Conservation (phyloP, 1,284 basidiomycete species). For the Trametes hirsuta region DNA sequence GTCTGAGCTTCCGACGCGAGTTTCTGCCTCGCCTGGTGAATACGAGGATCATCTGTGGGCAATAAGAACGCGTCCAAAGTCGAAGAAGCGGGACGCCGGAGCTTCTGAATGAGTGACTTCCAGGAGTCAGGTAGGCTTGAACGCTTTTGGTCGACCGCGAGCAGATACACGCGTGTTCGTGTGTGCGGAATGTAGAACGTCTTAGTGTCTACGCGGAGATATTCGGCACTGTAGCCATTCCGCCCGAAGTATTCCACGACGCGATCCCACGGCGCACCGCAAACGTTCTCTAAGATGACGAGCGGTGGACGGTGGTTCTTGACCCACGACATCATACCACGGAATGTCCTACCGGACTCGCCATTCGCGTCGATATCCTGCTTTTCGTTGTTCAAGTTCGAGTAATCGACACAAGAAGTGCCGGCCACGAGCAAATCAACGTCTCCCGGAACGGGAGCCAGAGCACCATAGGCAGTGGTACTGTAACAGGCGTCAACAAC, state of each 20-base stretch:
- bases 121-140: conserved; percentile 72
- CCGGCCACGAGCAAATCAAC: conserved; percentile 92
- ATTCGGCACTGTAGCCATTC: conserved; percentile 79
- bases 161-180: conserved; percentile 85
- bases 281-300: conserved; percentile 95
- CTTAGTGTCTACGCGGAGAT: conserved; percentile 86
- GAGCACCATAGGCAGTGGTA: conserved; percentile 89
- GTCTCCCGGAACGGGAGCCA: conserved; percentile 86
- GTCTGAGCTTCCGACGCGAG: conserved; percentile 69
- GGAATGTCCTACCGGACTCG: conserved; percentile 89
- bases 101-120: conserved; percentile 66
- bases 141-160: conserved; percentile 70
- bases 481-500: conserved; percentile 42
- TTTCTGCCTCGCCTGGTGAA: conserved; percentile 86
- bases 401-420: conserved; percentile 97
- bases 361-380: conserved; percentile 88
- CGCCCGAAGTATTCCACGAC: conserved; percentile 80
- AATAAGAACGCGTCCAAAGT: conserved; percentile 93
- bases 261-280: conserved; percentile 84
- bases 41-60: conserved; percentile 87
- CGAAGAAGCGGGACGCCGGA: conserved; percentile 86
- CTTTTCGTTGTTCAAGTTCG: conserved; percentile 91
- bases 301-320: conserved; percentile 85
- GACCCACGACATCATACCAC: conserved; percentile 94
- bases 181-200: conserved; percentile 95